Conservation (phyloP, 176 grass and related monocot genomes). For the Carex myosuroides region DNA sequence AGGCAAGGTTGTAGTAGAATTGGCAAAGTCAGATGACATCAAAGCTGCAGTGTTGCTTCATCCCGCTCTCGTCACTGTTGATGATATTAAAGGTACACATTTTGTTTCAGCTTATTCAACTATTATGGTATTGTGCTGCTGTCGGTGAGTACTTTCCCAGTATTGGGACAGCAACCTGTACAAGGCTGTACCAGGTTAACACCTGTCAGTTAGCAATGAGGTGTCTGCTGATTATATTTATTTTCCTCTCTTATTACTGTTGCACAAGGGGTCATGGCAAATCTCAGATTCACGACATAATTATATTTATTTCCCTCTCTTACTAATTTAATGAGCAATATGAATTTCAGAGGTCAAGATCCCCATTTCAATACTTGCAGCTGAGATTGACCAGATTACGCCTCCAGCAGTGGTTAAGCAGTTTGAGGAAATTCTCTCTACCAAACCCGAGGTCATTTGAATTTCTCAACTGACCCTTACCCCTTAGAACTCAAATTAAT, state of each 20-base stretch:
- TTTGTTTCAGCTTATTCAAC: not conserved
- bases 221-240: not conserved
- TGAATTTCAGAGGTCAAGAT: conserved; percentile 24
- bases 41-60: conserved; percentile 34
- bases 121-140: not conserved
- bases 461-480: not conserved
- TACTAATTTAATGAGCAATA: not conserved
- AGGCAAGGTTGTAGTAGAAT: conserved; percentile 36
- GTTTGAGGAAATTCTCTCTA: conserved; percentile 32
- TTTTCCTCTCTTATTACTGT: too few species aligned
- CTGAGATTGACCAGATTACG: conserved; percentile 19
- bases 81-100: conserved; percentile 32
- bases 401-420: conserved; percentile 33
- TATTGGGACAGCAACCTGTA: not conserved
- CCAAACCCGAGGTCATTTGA: conserved; percentile 23
- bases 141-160: not conserved
- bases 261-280: not conserved
- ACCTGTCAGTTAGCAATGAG: not conserved
- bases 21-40: conserved; percentile 34
- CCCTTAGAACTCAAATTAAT: not conserved
- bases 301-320: not conserved
- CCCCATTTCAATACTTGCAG: conserved; percentile 36
- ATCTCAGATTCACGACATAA: not conserved
- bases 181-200: not conserved
- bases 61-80: conserved; percentile 31